These are phyloP conservation scores for Monosporozyma unispora DNA, from an alignment of 805 yeast genomes.

Conservation along the genomic window DNA sequence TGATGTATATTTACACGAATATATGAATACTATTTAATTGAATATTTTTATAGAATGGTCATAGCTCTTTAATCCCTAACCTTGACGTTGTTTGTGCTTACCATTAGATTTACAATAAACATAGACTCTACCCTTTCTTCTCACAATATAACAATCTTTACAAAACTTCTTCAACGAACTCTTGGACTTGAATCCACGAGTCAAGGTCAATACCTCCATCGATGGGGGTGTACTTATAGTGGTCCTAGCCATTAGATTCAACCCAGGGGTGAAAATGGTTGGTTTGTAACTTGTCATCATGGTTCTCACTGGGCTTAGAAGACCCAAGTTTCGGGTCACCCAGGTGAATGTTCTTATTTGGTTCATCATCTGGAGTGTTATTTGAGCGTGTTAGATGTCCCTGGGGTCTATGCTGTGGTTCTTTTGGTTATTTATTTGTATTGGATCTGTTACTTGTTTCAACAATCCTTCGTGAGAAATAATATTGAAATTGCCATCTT, in stretches of 20 bases:
- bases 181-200: constrained; percentile 81
- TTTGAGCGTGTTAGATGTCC: not conserved
- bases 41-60: too few species aligned
- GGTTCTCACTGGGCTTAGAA: not conserved
- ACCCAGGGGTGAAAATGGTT: not conserved
- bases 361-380: not conserved
- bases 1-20: not conserved
- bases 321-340: not conserved
- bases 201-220: constrained; percentile 1
- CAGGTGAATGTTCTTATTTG: not conserved
- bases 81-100: constrained; percentile 91
- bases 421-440: too few species aligned
- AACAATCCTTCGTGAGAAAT: not conserved
- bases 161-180: constrained; percentile 92
- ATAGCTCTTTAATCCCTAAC: constrained; percentile 33
- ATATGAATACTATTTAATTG: too few species aligned
- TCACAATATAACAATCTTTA: constrained; percentile 81
- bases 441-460: not conserved
- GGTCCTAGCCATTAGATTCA: not conserved
- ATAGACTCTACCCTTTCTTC: constrained; percentile 90
- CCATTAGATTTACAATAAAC: constrained; percentile 90
- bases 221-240: not conserved
- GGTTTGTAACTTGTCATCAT: not conserved
- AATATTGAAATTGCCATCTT: not conserved
- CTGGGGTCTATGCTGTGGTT: too few species aligned